These are phyloP conservation scores for Candida morakotiae DNA, from an alignment of 805 yeast species.

Conservation along the genomic window DNA sequence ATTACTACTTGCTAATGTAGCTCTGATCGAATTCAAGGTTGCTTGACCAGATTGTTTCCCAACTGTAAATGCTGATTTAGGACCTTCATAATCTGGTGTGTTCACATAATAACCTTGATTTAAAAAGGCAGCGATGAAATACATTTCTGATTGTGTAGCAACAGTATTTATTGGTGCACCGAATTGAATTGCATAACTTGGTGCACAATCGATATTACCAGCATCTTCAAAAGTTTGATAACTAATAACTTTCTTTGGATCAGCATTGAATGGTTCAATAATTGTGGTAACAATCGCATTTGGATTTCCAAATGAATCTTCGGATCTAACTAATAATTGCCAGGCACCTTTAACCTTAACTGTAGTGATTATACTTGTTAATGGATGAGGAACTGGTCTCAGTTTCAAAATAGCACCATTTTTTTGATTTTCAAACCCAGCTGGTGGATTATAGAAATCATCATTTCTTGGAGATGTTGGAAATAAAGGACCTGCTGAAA, in stretches of 20 bases:
- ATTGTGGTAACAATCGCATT: constrained; percentile 23
- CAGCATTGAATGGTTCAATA: constrained; percentile 26
- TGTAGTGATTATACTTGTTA: constrained; percentile 15
- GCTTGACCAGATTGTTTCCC: constrained; percentile 29
- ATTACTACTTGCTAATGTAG: constrained; percentile 14
- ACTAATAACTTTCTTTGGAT: constrained; percentile 20
- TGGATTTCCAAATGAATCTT: constrained; percentile 23
- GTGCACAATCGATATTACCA: constrained; percentile 21
- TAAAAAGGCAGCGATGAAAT: constrained; percentile 16
- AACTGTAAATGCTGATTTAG: constrained; percentile 26
- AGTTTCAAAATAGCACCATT: constrained; percentile 22
- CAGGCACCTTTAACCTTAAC: constrained; percentile 18
- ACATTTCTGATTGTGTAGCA: constrained; percentile 14
- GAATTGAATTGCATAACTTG: constrained; percentile 19
- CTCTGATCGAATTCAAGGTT: constrained; percentile 28
- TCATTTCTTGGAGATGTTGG: constrained; percentile 21
- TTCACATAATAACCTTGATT: constrained; percentile 31
- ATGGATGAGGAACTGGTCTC: constrained; percentile 17
- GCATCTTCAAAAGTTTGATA: constrained; percentile 29
- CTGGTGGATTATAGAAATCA: constrained; percentile 20
- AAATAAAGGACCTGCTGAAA: too few species aligned
- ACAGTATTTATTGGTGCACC: constrained; percentile 12
- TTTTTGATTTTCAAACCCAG: constrained; percentile 15
- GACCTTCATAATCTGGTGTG: constrained; percentile 34
- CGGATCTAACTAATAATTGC: constrained; percentile 19